phyloP scores from a whole-genome alignment of 140 eudicot genomes.

The Ambrosia hybrid region DNA sequence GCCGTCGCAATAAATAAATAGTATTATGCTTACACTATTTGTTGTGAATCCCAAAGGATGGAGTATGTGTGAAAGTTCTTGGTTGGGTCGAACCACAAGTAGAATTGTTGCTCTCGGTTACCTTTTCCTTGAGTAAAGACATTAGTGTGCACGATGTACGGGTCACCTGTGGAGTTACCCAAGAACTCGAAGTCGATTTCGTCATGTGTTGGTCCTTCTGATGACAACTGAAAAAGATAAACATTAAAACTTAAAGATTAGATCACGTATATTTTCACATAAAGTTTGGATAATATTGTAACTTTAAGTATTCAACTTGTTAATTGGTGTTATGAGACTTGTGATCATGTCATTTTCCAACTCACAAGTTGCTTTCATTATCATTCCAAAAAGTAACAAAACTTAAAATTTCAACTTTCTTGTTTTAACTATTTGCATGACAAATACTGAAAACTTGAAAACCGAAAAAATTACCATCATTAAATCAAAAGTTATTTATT shows the following conservation, averaged over 20 bases:
- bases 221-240: slow-evolving; percentile 52
- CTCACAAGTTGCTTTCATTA: slow-evolving; percentile 30
- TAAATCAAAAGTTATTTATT: no score
- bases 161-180: slow-evolving; percentile 60
- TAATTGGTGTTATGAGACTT: slow-evolving; percentile 8
- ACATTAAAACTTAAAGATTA: background rate
- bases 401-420: background rate
- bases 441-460: no score
- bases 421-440: no score
- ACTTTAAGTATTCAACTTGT: background rate
- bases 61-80: slow-evolving; percentile 77
- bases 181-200: slow-evolving; percentile 82
- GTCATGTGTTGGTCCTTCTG: slow-evolving; percentile 68
- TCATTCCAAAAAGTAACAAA: background rate
- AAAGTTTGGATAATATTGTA: background rate
- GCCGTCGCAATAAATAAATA: no score
- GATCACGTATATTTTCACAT: no score
- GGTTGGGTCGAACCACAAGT: slow-evolving; percentile 82
- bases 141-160: slow-evolving; percentile 72
- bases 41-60: slow-evolving; percentile 53
- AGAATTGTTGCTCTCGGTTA: slow-evolving; percentile 68
- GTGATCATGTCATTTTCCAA: slow-evolving; percentile 30
- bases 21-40: slow-evolving; percentile 14
- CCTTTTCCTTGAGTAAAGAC: slow-evolving; percentile 71
- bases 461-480: no score